A percentile compares a stretch with the other conserved stretches of the same genome.
These are phyloP conservation scores for Chloropicon primus DNA, from an alignment of 139 green algal species.

Conservation along the genomic window DNA sequence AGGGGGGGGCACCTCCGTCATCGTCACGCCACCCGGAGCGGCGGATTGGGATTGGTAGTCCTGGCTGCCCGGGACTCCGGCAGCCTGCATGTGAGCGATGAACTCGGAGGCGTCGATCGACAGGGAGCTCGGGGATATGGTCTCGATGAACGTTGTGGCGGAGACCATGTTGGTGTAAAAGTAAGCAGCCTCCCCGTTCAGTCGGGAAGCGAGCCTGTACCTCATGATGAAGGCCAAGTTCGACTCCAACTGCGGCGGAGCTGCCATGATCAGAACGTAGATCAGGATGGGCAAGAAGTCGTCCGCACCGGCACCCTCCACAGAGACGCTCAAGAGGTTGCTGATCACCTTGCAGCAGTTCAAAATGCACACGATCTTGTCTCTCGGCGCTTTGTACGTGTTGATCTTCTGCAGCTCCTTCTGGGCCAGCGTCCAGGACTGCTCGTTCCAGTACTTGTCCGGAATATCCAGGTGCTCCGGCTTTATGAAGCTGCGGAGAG, in stretches of 20 bases:
- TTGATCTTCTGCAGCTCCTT: conserved; percentile 80
- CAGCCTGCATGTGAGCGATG: conserved; percentile 50
- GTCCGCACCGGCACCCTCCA: conserved; percentile 57
- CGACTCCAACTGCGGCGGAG: conserved; percentile 41
- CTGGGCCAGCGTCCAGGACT: conserved; percentile 36
- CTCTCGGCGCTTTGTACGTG: conserved; percentile 69
- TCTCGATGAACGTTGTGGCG: conserved; percentile 50
- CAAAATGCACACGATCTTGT: conserved; percentile 93
- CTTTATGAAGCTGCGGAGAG: conserved; percentile 42
- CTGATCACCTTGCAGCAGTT: conserved; percentile 77
- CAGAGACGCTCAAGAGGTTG: conserved; percentile 44
- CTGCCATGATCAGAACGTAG: conserved; percentile 59
- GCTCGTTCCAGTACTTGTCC: conserved; percentile 12
- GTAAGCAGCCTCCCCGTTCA: conserved; percentile 29
- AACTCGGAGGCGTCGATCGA: conserved; percentile 47
- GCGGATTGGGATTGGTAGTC: neutral
- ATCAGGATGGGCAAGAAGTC: conserved; percentile 90
- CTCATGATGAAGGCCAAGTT: conserved; percentile 67
- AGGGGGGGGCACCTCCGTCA: too few species aligned
- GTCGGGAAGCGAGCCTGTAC: conserved; percentile 32
- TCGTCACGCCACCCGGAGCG: neutral
- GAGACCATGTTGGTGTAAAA: conserved; percentile 45
- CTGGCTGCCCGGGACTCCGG: conserved; percentile 14
- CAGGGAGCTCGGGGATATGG: conserved; percentile 34
- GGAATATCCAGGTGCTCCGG: conserved; percentile 77